These are phyloP conservation scores for Tillandsia fasciculata DNA, from an alignment of 176 grass and related monocot genomes.

Conservation along the genomic window DNA sequence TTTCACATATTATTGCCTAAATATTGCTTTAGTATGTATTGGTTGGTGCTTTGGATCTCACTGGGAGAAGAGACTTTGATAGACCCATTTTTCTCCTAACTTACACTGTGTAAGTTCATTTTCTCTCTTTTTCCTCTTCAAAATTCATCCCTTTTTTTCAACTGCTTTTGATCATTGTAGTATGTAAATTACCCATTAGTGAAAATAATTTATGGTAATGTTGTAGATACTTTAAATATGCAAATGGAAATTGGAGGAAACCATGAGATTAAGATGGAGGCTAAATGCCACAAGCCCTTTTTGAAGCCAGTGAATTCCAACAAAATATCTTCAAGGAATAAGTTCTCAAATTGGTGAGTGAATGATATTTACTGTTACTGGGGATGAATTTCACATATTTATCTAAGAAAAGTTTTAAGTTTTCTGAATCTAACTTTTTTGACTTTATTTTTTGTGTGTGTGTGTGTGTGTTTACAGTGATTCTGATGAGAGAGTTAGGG, in stretches of 20 bases:
- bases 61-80: background rate
- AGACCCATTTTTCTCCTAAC: background rate
- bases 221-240: background rate
- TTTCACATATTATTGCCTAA: background rate
- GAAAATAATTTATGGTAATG: background rate
- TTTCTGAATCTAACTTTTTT: constrained; percentile 4
- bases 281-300: background rate
- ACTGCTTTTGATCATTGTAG: background rate
- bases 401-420: constrained; percentile 1
- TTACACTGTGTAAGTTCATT: background rate
- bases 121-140: background rate
- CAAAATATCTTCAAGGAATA: constrained; percentile 1
- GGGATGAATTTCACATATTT: background rate
- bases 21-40: background rate
- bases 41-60: background rate
- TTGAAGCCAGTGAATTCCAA: background rate
- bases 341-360: background rate
- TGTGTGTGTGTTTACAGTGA: constrained; percentile 36
- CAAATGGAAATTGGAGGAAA: background rate
- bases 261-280: background rate
- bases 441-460: background rate
- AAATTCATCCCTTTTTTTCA: background rate
- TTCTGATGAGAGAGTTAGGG: constrained; percentile 35
- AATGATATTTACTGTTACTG: background rate
- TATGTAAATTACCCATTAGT: background rate